A percentile compares a stretch with the other conserved stretches of the same genome.
These are phyloP conservation scores for Boletus reticuloceps DNA, from an alignment of 768 basidiomycete species.

Conservation along the genomic window DNA sequence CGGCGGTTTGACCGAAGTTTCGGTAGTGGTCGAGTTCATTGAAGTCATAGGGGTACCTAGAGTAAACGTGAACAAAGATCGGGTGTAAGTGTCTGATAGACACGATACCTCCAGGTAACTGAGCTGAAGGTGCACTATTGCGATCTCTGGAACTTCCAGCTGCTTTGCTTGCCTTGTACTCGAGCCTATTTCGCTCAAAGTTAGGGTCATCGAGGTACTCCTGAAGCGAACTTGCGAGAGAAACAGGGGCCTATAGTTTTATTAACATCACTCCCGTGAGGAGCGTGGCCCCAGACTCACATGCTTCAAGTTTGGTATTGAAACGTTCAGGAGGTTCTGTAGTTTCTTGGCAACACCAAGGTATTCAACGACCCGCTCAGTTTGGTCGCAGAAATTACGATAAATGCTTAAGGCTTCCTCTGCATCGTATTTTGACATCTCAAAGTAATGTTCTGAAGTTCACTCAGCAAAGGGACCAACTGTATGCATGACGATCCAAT, in stretches of 20 bases:
- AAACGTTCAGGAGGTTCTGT: constrained; percentile 89
- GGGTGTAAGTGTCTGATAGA: too few relatives aligned
- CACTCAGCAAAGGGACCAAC: constrained; percentile 11
- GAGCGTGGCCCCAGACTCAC: constrained; percentile 37
- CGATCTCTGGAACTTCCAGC: constrained; percentile 29
- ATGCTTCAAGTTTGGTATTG: constrained; percentile 92
- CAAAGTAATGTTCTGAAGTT: constrained; percentile 85
- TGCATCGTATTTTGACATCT: constrained; percentile 96
- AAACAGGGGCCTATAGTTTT: constrained; percentile 79
- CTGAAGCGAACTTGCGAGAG: constrained; percentile 88
- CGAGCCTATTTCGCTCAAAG: constrained; percentile 92
- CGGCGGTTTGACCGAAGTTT: constrained; percentile 22
- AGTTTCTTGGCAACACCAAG: constrained; percentile 90
- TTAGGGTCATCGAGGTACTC: constrained; percentile 96
- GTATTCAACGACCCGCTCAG: constrained; percentile 90
- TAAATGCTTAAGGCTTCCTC: constrained; percentile 82
- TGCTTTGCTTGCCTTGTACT: constrained; percentile 83
- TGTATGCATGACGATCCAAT: constrained; percentile 31
- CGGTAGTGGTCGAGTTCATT: constrained; percentile 17
- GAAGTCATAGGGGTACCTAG: constrained; percentile 18
- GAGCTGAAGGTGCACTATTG: constrained; percentile 8
- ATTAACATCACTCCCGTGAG: not conserved
- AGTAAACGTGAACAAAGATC: constrained; percentile 3
- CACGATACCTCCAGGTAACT: constrained; percentile 16
- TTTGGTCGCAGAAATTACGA: constrained; percentile 91